These are phyloP conservation scores for Mycena leptocephala DNA, from an alignment of 768 basidiomycete species.

Conservation along the genomic window DNA sequence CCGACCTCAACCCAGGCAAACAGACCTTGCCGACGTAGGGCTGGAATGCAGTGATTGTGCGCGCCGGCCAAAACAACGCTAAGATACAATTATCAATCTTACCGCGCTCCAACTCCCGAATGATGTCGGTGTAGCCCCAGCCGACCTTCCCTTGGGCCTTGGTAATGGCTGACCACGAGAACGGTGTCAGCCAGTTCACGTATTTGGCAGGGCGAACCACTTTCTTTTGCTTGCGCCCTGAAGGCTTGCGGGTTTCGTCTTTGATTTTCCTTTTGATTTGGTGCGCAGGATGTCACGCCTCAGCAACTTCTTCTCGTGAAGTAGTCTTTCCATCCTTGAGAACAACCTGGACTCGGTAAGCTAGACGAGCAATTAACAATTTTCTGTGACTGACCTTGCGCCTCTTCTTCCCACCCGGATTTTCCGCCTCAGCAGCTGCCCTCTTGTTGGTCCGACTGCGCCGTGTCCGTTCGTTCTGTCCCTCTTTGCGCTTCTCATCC, in stretches of 20 bases:
- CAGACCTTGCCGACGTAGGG: no score
- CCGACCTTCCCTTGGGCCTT: conserved; percentile 6
- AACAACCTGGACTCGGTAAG: conserved; percentile 16
- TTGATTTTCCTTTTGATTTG: conserved; percentile 11
- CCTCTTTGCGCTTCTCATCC: not conserved
- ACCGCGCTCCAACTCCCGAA: conserved; percentile 4
- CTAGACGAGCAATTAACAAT: not conserved
- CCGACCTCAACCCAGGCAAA: no score
- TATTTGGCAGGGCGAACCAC: conserved; percentile 13
- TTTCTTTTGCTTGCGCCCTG: conserved; percentile 18
- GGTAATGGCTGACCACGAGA: conserved; percentile 21
- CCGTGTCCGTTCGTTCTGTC: not conserved
- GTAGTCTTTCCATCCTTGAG: conserved; percentile 5
- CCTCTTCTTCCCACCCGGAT: conserved; percentile 6
- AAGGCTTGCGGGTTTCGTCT: not conserved
- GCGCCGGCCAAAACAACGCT: no score
- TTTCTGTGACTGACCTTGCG: conserved; percentile 4
- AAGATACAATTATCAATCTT: no score
- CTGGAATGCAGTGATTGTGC: no score
- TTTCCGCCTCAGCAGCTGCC: not conserved
- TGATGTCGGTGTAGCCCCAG: conserved; percentile 17
- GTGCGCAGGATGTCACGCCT: conserved; percentile 22
- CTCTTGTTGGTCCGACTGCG: not conserved
- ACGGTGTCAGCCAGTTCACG: conserved; percentile 22
- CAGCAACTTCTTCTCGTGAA: conserved; percentile 1